A percentile compares a stretch with the other conserved stretches of the same genome.
Conservation (phyloP, 768 basidiomycete species). For the Termitomyces sp. region DNA sequence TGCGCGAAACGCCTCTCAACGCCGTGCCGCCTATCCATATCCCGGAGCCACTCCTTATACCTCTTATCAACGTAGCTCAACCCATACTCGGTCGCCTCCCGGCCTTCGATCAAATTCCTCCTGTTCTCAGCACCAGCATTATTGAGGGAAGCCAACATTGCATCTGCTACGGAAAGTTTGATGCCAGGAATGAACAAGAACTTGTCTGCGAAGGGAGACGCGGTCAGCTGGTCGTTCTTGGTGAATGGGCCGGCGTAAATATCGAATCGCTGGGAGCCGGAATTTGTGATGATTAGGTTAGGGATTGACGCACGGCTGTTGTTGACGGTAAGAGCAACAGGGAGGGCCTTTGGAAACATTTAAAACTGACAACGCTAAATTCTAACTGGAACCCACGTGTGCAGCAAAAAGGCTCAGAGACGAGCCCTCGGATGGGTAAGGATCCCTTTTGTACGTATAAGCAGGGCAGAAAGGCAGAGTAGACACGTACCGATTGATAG, state of each 20-base stretch:
- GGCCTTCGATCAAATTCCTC: conserved; percentile 20
- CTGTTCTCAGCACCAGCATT: conserved; percentile 14
- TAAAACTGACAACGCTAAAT: neutral
- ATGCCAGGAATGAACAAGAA: conserved; percentile 62
- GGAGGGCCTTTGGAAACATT: conserved; percentile 34
- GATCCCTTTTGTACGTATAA: conserved; percentile 33
- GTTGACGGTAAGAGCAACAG: conserved; percentile 53
- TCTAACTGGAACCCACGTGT: conserved; percentile 24
- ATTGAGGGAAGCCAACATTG: conserved; percentile 52
- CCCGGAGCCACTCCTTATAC: conserved; percentile 44
- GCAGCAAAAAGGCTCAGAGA: conserved; percentile 54
- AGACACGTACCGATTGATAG: conserved; percentile 48
- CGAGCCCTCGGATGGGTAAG: conserved; percentile 57
- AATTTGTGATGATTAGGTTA: conserved; percentile 60
- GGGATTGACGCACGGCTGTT: conserved; percentile 57
- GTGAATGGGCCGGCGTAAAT: conserved; percentile 67
- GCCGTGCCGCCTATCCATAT: conserved; percentile 40
- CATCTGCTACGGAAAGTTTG: conserved; percentile 40
- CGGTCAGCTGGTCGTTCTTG: conserved; percentile 76
- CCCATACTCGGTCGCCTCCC: conserved; percentile 21
- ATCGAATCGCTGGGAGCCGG: conserved; percentile 62
- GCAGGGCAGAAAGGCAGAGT: neutral
- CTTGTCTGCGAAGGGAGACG: conserved; percentile 60
- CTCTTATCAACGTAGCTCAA: conserved; percentile 3
- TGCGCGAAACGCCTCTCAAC: conserved; percentile 34